Percentiles rank a stretch among this genome's conserved stretches.
phyloP scores from a whole-genome alignment of 1,284 basidiomycete genomes.

The Moniliella sp. region DNA sequence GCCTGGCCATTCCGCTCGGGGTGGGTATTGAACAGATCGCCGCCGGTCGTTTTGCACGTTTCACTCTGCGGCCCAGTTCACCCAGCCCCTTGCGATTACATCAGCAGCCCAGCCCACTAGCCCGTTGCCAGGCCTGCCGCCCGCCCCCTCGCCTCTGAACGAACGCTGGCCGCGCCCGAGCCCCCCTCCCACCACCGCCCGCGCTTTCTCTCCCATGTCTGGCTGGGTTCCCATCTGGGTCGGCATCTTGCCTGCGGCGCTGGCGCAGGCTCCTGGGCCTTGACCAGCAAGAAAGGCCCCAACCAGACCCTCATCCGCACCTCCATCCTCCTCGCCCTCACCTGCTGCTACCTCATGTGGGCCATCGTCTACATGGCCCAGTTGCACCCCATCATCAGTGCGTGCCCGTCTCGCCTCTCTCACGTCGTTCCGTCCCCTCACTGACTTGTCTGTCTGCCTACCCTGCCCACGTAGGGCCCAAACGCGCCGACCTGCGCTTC shows the following conservation, averaged over 20 bases:
- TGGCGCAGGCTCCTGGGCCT: conserved; percentile 15
- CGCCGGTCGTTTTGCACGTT: neutral
- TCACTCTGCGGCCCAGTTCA: neutral
- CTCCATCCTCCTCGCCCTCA: conserved; percentile 16
- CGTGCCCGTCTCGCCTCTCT: conserved; percentile 4
- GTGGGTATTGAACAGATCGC: neutral
- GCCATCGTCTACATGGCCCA: conserved; percentile 32
- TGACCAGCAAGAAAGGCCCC: conserved; percentile 26
- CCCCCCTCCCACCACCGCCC: too few relatives aligned
- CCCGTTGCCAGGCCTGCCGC: neutral
- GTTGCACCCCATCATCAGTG: conserved; percentile 30
- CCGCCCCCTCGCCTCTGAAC: neutral
- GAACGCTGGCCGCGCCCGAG: neutral
- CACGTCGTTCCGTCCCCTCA: neutral
- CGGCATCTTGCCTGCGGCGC: conserved; percentile 12
- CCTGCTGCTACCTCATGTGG: conserved; percentile 34
- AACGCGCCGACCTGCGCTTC: conserved; percentile 21
- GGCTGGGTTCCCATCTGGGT: conserved; percentile 30
- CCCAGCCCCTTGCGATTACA: neutral
- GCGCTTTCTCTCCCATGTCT: conserved; percentile 4
- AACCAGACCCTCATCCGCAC: conserved; percentile 31
- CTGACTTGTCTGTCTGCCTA: neutral
- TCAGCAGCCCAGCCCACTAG: neutral
- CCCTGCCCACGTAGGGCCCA: conserved; percentile 11
- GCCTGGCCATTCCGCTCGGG: neutral